Percentiles rank a stretch among this genome's conserved stretches.
These are phyloP conservation scores for Phytophthora pinifolia DNA, from an alignment of 352 stramenopile species.

Conservation along the genomic window DNA sequence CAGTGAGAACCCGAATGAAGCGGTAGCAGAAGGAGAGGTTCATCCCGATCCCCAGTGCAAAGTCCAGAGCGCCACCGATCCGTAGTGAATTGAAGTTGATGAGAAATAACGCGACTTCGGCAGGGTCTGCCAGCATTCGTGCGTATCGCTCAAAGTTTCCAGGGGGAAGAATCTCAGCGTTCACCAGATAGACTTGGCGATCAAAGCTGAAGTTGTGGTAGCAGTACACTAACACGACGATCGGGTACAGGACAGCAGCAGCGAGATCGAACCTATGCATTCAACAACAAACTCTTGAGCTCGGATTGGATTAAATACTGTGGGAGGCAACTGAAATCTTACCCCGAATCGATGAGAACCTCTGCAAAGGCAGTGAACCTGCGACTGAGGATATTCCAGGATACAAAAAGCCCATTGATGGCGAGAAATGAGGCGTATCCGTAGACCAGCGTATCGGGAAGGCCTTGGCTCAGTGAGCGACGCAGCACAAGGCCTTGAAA, in stretches of 20 bases:
- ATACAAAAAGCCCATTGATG: conserved; percentile 25
- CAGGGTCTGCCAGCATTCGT: conserved; percentile 27
- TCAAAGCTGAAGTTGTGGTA: conserved; percentile 34
- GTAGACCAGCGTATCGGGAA: conserved; percentile 20
- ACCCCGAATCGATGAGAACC: conserved; percentile 36
- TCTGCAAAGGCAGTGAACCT: conserved; percentile 28
- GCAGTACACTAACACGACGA: conserved; percentile 24
- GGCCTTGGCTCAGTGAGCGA: conserved; percentile 19
- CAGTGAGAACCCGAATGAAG: conserved; percentile 27
- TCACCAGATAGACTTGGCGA: conserved; percentile 20
- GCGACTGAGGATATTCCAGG: conserved; percentile 12
- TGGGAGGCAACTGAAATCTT: neutral
- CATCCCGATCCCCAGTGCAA: conserved; percentile 35
- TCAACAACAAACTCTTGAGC: no score
- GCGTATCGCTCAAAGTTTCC: conserved; percentile 36
- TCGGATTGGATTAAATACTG: no score
- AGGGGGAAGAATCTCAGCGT: conserved; percentile 20
- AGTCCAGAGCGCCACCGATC: conserved; percentile 25
- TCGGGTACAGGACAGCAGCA: conserved; percentile 31
- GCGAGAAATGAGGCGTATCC: conserved; percentile 22
- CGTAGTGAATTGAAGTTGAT: conserved; percentile 36
- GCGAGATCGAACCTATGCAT: conserved; percentile 34
- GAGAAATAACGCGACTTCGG: conserved; percentile 30
- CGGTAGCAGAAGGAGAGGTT: conserved; percentile 40
- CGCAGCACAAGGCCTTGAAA: conserved; percentile 25